Conservation (phyloP, 2,329 filamentous ascomycete genomes). For the Chaetomium sp. region DNA sequence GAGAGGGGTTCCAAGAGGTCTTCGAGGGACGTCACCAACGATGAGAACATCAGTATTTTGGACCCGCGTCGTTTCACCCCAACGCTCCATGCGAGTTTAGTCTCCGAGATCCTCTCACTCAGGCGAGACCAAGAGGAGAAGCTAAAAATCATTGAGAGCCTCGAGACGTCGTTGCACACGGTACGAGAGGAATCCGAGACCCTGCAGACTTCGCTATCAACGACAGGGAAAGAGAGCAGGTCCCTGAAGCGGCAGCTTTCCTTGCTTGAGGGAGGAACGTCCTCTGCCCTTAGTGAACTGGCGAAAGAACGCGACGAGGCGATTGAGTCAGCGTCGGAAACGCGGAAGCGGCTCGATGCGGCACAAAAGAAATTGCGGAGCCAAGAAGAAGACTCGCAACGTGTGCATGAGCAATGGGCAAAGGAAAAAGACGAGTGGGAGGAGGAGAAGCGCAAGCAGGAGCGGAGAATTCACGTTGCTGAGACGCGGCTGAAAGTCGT, state of each 20-base stretch:
- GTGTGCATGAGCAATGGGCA: conserved; percentile 78
- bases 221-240: conserved; percentile 73
- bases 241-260: conserved; percentile 83
- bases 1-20: conserved; percentile 54
- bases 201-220: conserved; percentile 62
- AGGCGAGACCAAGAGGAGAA: conserved; percentile 91
- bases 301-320: conserved; percentile 84
- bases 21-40: conserved; percentile 60
- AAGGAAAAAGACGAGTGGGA: conserved; percentile 85
- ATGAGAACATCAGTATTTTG: conserved; percentile 73
- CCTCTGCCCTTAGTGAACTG: conserved; percentile 81
- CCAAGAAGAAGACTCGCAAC: conserved; percentile 81
- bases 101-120: conserved; percentile 88
- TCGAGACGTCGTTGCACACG: conserved; percentile 74
- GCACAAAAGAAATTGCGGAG: conserved; percentile 75
- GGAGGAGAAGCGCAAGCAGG: conserved; percentile 76
- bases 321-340: conserved; percentile 69
- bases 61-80: conserved; percentile 94
- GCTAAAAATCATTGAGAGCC: conserved; percentile 77
- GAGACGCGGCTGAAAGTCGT: conserved; percentile 83
- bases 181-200: conserved; percentile 74
- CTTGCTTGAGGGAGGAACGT: conserved; percentile 82
- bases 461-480: conserved; percentile 85
- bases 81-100: conserved; percentile 88
- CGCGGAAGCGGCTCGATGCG: conserved; percentile 74